Evolutionary conservation across 768 basidiomycete genomes (phyloP).

Genomic region (Lactarius trivialis): DNA sequence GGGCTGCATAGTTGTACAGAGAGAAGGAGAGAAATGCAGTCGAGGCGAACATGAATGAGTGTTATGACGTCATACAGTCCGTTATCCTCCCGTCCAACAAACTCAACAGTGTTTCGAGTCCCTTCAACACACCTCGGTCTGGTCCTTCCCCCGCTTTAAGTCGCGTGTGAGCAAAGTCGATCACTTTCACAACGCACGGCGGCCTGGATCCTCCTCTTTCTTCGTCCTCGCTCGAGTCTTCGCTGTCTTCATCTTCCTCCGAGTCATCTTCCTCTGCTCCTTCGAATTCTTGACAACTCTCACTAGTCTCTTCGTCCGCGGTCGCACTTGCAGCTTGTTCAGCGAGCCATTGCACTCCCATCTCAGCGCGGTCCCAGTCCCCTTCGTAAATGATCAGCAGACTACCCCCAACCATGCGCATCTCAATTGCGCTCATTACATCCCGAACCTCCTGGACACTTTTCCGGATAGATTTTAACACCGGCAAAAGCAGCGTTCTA

Average conservation of each 20-base stretch:
- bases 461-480: constrained; percentile 49
- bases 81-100: constrained; percentile 55
- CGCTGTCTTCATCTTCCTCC: constrained; percentile 17
- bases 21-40: neutral
- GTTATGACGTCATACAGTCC: constrained; percentile 30
- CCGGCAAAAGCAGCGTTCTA: constrained; percentile 41
- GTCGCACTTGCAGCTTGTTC: constrained; percentile 2
- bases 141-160: constrained; percentile 63
- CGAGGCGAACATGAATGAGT: neutral
- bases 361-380: constrained; percentile 30
- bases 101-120: constrained; percentile 57
- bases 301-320: constrained; percentile 2
- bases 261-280: constrained; percentile 11
- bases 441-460: constrained; percentile 47
- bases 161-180: constrained; percentile 91
- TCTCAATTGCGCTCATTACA: constrained; percentile 47
- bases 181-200: constrained; percentile 54
- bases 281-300: neutral
- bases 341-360: constrained; percentile 15
- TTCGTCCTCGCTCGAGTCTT: neutral
- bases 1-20: constrained; percentile 11
- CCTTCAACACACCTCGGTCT: constrained; percentile 71
- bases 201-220: neutral
- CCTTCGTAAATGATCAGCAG: constrained; percentile 78
- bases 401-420: constrained; percentile 79